Conservation (phyloP, 306 rosid species). For the Oemleria cerasiformis region DNA sequence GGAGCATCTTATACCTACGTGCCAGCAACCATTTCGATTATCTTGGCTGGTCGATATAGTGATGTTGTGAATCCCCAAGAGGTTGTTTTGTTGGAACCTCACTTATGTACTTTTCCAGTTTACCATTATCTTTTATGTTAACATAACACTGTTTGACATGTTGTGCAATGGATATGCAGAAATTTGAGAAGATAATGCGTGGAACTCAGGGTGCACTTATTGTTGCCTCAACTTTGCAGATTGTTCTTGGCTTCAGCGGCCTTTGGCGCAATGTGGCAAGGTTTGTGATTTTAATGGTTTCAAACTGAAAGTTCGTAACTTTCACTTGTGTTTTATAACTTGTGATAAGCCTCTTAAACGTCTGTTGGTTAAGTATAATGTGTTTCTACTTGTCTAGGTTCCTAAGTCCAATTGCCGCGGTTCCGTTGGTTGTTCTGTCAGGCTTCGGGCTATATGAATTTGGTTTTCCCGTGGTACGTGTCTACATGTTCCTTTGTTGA, state of each 20-base stretch:
- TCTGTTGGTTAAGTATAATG: conserved; percentile 15
- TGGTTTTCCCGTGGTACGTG: conserved; percentile 85
- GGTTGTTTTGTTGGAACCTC: conserved; percentile 42
- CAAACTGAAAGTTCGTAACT: not conserved
- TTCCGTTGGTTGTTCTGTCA: conserved; percentile 82
- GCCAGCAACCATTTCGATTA: conserved; percentile 89
- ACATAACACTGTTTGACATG: conserved; percentile 13
- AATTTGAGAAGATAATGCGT: conserved; percentile 86
- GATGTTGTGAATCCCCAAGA: conserved; percentile 73
- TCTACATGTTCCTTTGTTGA: conserved; percentile 11
- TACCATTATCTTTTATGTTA: conserved; percentile 3
- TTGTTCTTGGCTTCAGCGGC: conserved; percentile 97
- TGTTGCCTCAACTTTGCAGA: conserved; percentile 94
- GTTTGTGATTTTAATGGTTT: conserved; percentile 33
- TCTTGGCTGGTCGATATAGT: conserved; percentile 86
- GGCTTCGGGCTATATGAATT: conserved; percentile 85
- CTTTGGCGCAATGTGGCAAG: conserved; percentile 97
- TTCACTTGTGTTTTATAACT: not conserved
- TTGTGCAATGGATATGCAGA: conserved; percentile 44
- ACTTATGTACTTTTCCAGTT: conserved; percentile 3
- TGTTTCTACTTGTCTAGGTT: conserved; percentile 49
- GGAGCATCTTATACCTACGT: conserved; percentile 91
- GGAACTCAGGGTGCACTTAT: conserved; percentile 97
- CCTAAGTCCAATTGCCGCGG: conserved; percentile 84
- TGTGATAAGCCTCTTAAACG: not conserved